phyloP scores from a whole-genome alignment of 768 basidiomycete species.

The Hysterangium stoloniferum region DNA sequence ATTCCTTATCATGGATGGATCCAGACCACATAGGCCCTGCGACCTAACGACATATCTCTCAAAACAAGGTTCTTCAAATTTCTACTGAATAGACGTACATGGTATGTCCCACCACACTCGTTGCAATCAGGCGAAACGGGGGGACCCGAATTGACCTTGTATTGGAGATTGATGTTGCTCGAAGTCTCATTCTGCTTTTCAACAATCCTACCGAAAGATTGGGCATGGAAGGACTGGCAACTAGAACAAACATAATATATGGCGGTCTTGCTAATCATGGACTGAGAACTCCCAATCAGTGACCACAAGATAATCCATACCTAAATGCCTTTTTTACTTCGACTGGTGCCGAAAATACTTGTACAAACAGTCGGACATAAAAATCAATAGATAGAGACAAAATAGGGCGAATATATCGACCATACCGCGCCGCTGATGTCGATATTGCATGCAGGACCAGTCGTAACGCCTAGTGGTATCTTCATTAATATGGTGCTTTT shows the following conservation, averaged over 20 bases:
- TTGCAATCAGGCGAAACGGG: slow-evolving; percentile 60
- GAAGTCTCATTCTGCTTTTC: slow-evolving; percentile 51
- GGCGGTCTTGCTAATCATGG: slow-evolving; percentile 64
- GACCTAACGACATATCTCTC: slow-evolving; percentile 39
- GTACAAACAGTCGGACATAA: slow-evolving; percentile 88
- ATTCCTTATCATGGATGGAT: slow-evolving; percentile 69
- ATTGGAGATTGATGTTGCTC: slow-evolving; percentile 52
- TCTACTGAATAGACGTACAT: slow-evolving; percentile 43
- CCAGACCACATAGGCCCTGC: slow-evolving; percentile 98
- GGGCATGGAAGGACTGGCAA: slow-evolving; percentile 77
- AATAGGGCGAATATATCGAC: slow-evolving; percentile 83
- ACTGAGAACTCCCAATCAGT: slow-evolving; percentile 5
- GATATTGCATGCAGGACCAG: slow-evolving; percentile 84
- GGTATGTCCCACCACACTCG: slow-evolving; percentile 71
- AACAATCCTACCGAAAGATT: slow-evolving; percentile 72
- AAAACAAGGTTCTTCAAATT: not conserved
- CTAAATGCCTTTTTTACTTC: slow-evolving; percentile 79
- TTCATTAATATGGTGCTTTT: too few relatives aligned
- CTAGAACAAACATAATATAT: slow-evolving; percentile 76
- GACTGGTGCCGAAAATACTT: slow-evolving; percentile 60
- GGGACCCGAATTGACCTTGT: slow-evolving; percentile 70
- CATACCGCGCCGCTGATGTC: slow-evolving; percentile 84
- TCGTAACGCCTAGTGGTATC: slow-evolving; percentile 66
- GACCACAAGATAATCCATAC: slow-evolving; percentile 36
- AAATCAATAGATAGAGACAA: slow-evolving; percentile 94